Conservation (phyloP, 805 yeast species). For the Millerago galiae region DNA sequence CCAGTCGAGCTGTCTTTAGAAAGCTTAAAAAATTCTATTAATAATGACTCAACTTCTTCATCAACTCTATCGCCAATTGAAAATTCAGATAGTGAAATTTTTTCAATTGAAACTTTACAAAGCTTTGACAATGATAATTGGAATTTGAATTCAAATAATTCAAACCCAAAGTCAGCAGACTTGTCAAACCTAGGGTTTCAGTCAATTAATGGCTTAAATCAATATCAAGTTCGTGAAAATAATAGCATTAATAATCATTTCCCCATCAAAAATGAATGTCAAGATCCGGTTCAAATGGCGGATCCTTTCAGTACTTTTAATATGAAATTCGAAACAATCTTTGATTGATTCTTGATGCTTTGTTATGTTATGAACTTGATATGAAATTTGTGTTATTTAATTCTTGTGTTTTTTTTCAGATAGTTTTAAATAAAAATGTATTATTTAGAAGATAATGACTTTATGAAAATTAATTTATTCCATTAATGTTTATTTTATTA, state of each 20-base stretch:
- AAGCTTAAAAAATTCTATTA: not conserved
- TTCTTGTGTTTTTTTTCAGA: not conserved
- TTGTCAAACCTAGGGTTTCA: not conserved
- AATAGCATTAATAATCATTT: not conserved
- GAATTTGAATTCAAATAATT: not conserved
- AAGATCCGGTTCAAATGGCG: not conserved
- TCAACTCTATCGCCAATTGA: constrained; percentile 6
- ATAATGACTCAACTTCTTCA: not conserved
- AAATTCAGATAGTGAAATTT: constrained; percentile 6
- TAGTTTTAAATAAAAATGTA: too few species aligned
- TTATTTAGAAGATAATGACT: too few species aligned
- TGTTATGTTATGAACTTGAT: not conserved
- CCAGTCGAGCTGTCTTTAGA: constrained; percentile 1
- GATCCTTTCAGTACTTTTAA: constrained; percentile 1
- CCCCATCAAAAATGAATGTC: constrained; percentile 1
- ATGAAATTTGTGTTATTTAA: not conserved
- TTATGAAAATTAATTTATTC: not conserved
- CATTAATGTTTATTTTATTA: not conserved
- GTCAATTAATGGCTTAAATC: not conserved
- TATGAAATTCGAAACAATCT: constrained; percentile 4
- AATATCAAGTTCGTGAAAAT: not conserved
- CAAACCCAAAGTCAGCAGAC: not conserved
- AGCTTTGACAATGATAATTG: constrained; percentile 2
- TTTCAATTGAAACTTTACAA: constrained; percentile 6
- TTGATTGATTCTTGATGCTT: not conserved